A percentile compares a stretch with the other conserved stretches of the same genome.
Conservation (phyloP, 208 protist species). For the Strigomonas culicis region DNA sequence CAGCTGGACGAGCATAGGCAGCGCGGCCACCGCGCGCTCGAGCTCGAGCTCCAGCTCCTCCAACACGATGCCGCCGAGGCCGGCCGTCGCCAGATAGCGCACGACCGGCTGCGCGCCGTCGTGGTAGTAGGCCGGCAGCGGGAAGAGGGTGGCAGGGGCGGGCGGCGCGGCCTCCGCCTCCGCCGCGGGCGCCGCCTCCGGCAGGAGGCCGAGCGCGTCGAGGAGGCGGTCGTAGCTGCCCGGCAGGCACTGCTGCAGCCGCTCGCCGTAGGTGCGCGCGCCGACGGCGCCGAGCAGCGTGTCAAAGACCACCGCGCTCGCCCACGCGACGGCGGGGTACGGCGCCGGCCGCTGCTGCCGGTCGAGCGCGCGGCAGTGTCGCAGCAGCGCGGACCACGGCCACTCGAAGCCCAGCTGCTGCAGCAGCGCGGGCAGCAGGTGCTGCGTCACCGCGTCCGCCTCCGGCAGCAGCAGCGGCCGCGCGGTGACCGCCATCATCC, state of each 20-base stretch:
- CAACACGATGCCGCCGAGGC: no score
- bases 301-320: background rate
- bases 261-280: constrained; percentile 13
- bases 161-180: background rate
- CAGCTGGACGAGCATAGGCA: constrained; percentile 71
- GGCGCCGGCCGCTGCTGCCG: constrained; percentile 24
- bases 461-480: constrained; percentile 33
- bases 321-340: background rate
- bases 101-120: constrained; percentile 41
- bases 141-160: background rate
- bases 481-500: background rate
- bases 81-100: constrained; percentile 38
- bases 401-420: constrained; percentile 82
- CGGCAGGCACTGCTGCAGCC: constrained; percentile 24
- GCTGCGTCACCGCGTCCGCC: constrained; percentile 47
- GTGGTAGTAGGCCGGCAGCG: constrained; percentile 57
- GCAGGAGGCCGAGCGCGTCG: background rate
- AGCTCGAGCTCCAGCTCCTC: constrained; percentile 53
- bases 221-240: constrained; percentile 18
- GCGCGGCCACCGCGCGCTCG: constrained; percentile 27
- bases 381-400: constrained; percentile 73
- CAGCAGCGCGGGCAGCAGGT: constrained; percentile 57
- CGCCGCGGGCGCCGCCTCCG: no score
- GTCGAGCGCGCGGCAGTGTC: constrained; percentile 41
- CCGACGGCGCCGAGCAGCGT: background rate